Evolutionary conservation across 805 yeast genomes (phyloP).

Genomic region (Saccharomyces jurei): DNA sequence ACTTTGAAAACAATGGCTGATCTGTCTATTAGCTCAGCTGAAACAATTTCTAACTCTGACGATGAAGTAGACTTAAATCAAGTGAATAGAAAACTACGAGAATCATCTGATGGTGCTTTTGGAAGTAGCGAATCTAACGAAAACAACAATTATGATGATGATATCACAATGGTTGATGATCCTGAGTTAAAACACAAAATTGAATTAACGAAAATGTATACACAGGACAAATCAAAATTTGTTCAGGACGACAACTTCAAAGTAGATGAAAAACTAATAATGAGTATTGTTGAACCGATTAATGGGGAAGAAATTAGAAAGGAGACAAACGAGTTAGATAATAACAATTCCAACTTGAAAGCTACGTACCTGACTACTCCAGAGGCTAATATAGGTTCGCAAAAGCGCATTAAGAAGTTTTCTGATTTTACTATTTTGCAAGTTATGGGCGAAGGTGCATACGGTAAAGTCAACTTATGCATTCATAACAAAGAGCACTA

Average conservation of each 20-base stretch:
- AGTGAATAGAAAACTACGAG: not conserved
- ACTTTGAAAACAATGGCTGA: constrained; percentile 6
- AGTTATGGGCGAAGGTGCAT: constrained; percentile 91
- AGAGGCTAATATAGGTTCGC: constrained; percentile 43
- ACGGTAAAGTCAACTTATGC: constrained; percentile 83
- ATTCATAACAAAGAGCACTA: constrained; percentile 54
- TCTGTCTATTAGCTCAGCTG: not conserved
- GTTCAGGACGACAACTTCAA: constrained; percentile 22
- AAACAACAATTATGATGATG: not conserved
- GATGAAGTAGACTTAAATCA: not conserved
- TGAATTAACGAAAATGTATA: constrained; percentile 17
- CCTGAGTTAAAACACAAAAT: constrained; percentile 14
- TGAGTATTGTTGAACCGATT: constrained; percentile 7
- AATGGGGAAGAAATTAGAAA: not conserved
- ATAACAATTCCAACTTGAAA: not conserved
- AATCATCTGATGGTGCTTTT: not conserved
- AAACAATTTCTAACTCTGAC: not conserved
- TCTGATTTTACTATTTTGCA: constrained; percentile 61
- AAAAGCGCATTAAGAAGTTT: constrained; percentile 61
- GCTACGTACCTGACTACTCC: constrained; percentile 4
- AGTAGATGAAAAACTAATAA: constrained; percentile 20
- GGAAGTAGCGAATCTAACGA: not conserved
- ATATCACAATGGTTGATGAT: not conserved
- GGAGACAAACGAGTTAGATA: not conserved
- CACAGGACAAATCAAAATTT: constrained; percentile 20